A percentile compares a stretch with the other conserved stretches of the same genome.
Conservation (phyloP, 2,329 filamentous ascomycete species). For the Fusarium nygamai region DNA sequence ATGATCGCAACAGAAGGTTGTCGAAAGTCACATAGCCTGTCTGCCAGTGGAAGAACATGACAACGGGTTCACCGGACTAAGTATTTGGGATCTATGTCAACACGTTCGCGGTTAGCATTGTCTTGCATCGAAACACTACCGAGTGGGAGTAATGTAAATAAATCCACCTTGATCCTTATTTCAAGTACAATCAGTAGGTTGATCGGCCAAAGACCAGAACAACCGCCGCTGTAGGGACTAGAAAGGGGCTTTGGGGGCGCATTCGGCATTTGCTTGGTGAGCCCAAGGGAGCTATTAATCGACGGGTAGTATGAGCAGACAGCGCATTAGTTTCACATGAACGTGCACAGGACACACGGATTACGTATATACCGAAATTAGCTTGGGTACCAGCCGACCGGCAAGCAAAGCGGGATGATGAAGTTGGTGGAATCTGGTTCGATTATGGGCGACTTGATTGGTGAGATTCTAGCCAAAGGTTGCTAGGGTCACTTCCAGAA, state of each 20-base stretch:
- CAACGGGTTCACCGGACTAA: neutral
- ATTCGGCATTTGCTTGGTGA: conserved; percentile 20
- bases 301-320: conserved; percentile 9
- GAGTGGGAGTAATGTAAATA: neutral
- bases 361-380: conserved; percentile 35
- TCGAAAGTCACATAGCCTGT: conserved; percentile 7
- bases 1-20: neutral
- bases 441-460: conserved; percentile 21
- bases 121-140: conserved; percentile 30
- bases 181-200: neutral
- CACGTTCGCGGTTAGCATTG: conserved; percentile 25
- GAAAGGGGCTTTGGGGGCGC: neutral
- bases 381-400: conserved; percentile 30
- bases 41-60: neutral
- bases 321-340: conserved; percentile 22
- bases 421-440: conserved; percentile 17
- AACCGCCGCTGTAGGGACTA: neutral
- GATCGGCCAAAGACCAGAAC: neutral
- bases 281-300: neutral
- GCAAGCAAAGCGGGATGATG: conserved; percentile 37
- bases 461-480: conserved; percentile 13
- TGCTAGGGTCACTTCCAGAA: conserved; percentile 42
- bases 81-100: neutral
- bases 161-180: neutral
- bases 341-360: conserved; percentile 12